Evolutionary conservation across 1,139 yeast species (phyloP).

Genomic region (Lodderomyces theae): DNA sequence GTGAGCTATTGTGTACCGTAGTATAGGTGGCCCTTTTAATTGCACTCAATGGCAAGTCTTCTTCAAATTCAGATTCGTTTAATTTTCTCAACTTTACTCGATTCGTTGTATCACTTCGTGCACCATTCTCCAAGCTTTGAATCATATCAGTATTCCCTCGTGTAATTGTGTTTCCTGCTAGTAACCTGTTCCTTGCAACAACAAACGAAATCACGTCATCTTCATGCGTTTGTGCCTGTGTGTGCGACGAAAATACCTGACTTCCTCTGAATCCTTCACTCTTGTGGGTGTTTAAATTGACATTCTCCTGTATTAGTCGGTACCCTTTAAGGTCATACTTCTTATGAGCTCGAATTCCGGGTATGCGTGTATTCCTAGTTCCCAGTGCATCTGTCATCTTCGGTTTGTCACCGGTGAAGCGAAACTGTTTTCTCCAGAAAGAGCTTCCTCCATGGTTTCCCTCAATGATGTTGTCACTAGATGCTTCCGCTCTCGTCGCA

Average conservation of each 20-base stretch:
- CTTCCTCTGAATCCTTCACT: background rate
- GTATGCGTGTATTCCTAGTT: no score
- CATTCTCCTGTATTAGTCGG: background rate
- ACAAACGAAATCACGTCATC: conserved; percentile 2
- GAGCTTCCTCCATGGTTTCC: no score
- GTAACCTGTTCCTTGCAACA: conserved; percentile 1
- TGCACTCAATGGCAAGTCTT: background rate
- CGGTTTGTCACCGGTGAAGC: no score
- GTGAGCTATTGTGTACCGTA: background rate
- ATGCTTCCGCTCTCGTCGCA: no score
- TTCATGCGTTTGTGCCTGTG: background rate
- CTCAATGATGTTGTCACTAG: no score
- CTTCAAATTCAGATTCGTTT: background rate
- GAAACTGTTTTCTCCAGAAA: no score
- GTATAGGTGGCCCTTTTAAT: background rate
- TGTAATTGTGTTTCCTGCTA: background rate
- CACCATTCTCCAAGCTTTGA: background rate
- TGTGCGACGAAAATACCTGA: background rate
- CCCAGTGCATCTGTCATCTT: no score
- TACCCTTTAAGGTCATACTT: background rate
- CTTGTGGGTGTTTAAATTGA: background rate
- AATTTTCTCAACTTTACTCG: background rate
- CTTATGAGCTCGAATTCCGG: no score
- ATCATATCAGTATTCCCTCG: background rate
- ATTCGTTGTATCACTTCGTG: background rate